phyloP scores from a whole-genome alignment of 108 stramenopile genomes.

The Discostella stelligeroides region DNA sequence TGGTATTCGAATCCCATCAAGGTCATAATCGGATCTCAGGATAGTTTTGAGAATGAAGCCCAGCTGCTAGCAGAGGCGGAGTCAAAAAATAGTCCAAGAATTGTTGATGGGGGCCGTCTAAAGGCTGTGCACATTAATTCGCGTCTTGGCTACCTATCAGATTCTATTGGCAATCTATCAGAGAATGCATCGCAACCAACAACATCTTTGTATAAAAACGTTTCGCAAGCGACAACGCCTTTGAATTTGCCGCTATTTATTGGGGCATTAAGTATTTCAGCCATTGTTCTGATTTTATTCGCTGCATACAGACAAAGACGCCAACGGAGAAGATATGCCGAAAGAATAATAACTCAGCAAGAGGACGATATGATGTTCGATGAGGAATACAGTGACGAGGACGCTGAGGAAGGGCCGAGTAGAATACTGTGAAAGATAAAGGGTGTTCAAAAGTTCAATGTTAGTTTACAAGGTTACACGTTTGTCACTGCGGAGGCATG shows the following conservation, averaged over 20 bases:
- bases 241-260: too few species aligned
- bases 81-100: constrained; percentile 23
- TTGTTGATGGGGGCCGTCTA: constrained; percentile 12
- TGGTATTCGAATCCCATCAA: constrained; percentile 50
- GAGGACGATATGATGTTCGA: neutral
- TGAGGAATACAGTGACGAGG: neutral
- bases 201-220: too few species aligned
- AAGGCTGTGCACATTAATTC: constrained; percentile 42
- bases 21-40: constrained; percentile 24
- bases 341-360: neutral
- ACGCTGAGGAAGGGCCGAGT: neutral
- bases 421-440: too few species aligned
- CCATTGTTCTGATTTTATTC: too few species aligned
- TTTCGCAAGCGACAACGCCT: too few species aligned
- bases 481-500: neutral
- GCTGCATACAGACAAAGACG: too few species aligned
- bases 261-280: too few species aligned
- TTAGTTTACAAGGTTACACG: neutral
- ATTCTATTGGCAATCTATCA: neutral
- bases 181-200: neutral
- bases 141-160: constrained; percentile 16
- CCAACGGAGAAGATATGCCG: neutral
- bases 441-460: too few species aligned
- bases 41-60: constrained; percentile 1
- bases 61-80: constrained; percentile 15